Evolutionary conservation across 2,329 filamentous ascomycete species (phyloP), one percentile per base, ranked within the genome.

Genomic region (Tolypocladium amazonense): DNA sequence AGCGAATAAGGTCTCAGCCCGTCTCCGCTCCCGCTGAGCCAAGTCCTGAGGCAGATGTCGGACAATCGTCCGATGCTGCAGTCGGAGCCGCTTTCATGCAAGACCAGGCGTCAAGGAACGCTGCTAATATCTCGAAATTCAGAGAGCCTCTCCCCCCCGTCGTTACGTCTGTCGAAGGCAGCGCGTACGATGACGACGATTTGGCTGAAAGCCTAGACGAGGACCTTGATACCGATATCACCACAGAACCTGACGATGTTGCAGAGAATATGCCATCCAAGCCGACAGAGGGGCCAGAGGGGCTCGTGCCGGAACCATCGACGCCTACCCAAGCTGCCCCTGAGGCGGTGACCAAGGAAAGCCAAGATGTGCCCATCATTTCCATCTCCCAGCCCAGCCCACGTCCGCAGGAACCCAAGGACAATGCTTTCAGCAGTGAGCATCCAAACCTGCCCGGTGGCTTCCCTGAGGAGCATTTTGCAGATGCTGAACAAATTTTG

Each of bases 141-240:
- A 77, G 82, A 58, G 83, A 89, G 62, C 88, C 89, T 20, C 70
- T 91, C 39, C 86, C 89, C 5, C 87, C 87, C 1, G 81, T 90
- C 20, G 85, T 89, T 15, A 88, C 87, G 0, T 86, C 86, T 1
- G 81, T 88, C 23, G 87, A 92, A 68, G 84, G 82, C 12, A 81
- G 74, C 59, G 86, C 83, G 1, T 86, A 89, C 64, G 73, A 78
- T 18, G 73, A 78, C 20, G 89, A 86, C 18, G 84, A 88, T 61
- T 83, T 79, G 54, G 58, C 61, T 5, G 59, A 66, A 35, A 70
- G 65, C 47, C 73, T 72, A 0, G 73, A 73, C 35, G 69, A 73
- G 53, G 71, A 73, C 25, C 59, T 62, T 23, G 64, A 65, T 35
- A 61, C 61, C 18, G 59, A 65, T 25, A 58, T 30, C 25, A 58